These are phyloP conservation scores for Apiospora aurea DNA, from an alignment of 2,329 filamentous ascomycete genomes.

Conservation along the genomic window DNA sequence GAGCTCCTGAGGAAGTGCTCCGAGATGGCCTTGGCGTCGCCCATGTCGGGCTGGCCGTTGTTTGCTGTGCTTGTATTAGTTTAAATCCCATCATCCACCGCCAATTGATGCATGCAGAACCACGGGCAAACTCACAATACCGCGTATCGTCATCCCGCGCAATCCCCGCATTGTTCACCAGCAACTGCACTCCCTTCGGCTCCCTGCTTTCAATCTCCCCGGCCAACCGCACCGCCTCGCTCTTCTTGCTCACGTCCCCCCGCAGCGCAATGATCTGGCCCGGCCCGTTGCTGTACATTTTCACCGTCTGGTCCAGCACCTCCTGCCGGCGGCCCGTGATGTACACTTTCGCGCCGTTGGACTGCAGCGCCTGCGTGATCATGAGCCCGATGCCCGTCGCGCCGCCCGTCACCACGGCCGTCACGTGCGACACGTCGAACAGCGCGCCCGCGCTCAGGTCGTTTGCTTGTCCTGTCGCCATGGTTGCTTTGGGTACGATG, in stretches of 20 bases:
- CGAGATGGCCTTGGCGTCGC: constrained; percentile 53
- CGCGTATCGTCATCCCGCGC: constrained; percentile 59
- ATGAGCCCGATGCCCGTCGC: constrained; percentile 30
- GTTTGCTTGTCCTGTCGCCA: constrained; percentile 23
- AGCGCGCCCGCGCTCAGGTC: constrained; percentile 25
- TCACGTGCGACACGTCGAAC: constrained; percentile 27
- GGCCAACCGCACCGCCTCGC: constrained; percentile 53
- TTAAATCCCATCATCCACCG: too few relatives aligned
- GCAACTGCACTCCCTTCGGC: constrained; percentile 57
- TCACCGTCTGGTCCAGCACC: constrained; percentile 27
- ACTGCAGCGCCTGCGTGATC: constrained; percentile 29
- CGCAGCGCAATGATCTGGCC: constrained; percentile 25
- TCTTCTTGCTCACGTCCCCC: constrained; percentile 45
- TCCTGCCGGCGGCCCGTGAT: constrained; percentile 32
- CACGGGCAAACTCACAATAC: constrained; percentile 43
- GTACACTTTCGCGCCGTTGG: constrained; percentile 34
- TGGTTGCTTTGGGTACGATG: constrained; percentile 22
- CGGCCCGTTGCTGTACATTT: constrained; percentile 26
- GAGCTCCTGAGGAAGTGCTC: constrained; percentile 57
- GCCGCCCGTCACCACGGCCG: constrained; percentile 30
- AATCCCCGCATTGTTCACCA: constrained; percentile 60
- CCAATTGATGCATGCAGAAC: too few relatives aligned
- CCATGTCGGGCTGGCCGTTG: constrained; percentile 54
- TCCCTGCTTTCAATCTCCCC: constrained; percentile 60
- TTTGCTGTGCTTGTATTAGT: constrained; percentile 37